Evolutionary conservation across 805 yeast species (phyloP), one percentile per base, ranked within the genome.

Genomic region (Wickerhamiella galacta): DNA sequence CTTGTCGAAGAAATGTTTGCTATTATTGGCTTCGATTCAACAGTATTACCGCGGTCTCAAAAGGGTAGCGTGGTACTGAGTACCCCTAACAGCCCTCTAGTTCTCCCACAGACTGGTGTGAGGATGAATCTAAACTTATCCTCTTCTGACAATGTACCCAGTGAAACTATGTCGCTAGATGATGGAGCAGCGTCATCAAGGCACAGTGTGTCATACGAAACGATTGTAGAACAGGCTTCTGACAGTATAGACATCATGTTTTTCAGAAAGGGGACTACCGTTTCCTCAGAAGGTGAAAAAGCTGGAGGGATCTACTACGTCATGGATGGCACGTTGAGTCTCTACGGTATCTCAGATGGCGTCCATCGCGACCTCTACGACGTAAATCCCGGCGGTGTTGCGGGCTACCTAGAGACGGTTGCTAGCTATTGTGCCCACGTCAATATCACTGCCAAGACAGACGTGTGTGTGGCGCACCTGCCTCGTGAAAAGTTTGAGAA

Each of bases 391-490:
- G 95, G 95, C 5, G 90, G 90, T 3, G 52, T 87, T 11, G 92
- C 87, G 0, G 96, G 96, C 0, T 87, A 80, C 48, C 52, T 87
- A 30, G 81, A 93, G 3, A 68, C 92, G 0, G 53, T 85, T 11
- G 66, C 83, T 7, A 90, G 93, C 1, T 71, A 76, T 40, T 70
- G 73, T 37, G 80, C 95, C 0, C 70, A 82, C 44, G 83, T 75
- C 3, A 68, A 72, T 15, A 67, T 85, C 4, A 63, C 56, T 25
- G 78, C 93, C 0, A 61, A 68, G 3, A 55, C 68, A 0, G 72
- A 70, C 30, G 63, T 64, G 1, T 77, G 78, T 36, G 75, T 73
- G 3, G 96, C 90, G 0, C 71, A 73, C 40, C 51, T 87, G 8
- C 64, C 90, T 1, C 70, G 72, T 34, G 61, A 61, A 5, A 65